phyloP scores from a whole-genome alignment of 2,329 filamentous ascomycete genomes.

The Sporothrix mexicana region DNA sequence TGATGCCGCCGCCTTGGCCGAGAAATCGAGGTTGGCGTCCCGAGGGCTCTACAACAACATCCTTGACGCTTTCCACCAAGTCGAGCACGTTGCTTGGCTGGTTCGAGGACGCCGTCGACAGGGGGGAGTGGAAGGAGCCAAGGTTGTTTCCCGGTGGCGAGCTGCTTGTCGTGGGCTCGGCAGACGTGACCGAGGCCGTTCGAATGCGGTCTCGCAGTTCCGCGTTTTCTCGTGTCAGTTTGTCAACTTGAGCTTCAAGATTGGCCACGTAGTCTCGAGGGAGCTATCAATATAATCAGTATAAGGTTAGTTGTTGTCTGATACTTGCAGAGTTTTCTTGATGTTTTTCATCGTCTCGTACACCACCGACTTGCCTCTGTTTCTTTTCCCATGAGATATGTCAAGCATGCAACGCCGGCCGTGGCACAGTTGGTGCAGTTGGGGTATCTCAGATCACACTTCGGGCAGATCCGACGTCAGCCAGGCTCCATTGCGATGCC shows the following conservation, averaged over 20 bases:
- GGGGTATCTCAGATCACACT: slow-evolving; percentile 4
- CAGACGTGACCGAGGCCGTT: not conserved
- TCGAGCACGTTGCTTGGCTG: not conserved
- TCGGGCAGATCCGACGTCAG: not conserved
- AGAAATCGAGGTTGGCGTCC: slow-evolving; percentile 7
- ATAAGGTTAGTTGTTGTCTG: not conserved
- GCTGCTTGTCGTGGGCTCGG: too few relatives aligned
- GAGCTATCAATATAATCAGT: not conserved
- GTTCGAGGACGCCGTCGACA: not conserved
- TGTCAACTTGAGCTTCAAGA: not conserved
- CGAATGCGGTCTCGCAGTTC: not conserved
- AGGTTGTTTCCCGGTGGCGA: not conserved
- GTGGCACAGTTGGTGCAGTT: slow-evolving; percentile 12
- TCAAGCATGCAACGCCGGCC: not conserved
- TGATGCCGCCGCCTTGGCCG: slow-evolving; percentile 19
- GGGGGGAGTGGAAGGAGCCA: not conserved
- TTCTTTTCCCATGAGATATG: not conserved
- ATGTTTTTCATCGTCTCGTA: too few relatives aligned
- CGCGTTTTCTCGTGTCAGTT: not conserved
- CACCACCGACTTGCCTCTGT: not conserved
- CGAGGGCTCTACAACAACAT: slow-evolving; percentile 3
- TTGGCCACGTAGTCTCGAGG: slow-evolving; percentile 13
- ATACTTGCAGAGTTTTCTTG: too few relatives aligned
- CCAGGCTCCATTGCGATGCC: not conserved
- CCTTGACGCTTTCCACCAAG: slow-evolving; percentile 4